Evolutionary conservation across 148 eudicot species (phyloP), one percentile per base, ranked within the genome.

Genomic region (Camellia japonica): DNA sequence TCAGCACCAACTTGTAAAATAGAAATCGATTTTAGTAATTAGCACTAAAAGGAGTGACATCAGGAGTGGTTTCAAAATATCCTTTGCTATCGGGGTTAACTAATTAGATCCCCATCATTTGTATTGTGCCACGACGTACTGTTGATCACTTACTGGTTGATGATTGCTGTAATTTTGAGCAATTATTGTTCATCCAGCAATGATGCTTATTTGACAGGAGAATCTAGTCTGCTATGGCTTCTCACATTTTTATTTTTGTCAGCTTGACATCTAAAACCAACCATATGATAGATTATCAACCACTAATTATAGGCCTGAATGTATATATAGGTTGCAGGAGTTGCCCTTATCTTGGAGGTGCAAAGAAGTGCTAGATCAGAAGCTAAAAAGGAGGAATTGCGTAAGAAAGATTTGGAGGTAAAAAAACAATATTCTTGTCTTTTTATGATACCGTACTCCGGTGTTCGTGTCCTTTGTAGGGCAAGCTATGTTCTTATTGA

Each of bases 291-390:
- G 14, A 81, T 81, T 30, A 49, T 71, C 47, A 38, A 30, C 20
- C 51, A 30, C 46, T 62, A 71, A 76, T 83, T 42, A 80, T 14
- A 63, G 38, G 44, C 71, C 4, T 18, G 58, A 78, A 74, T 70
- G 58, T 75, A 69, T 23, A 23, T 23, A 23, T 23, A 71, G n/a
- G n/a, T n/a, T n/a, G n/a, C n/a, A n/a, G 96, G 89, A 70, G 97
- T 86, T 72, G 92, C 93, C 73, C 83, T 95, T 56, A 79, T 93
- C 9, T 93, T 91, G 68, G 98, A 95, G 86, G 95, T 91, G 82
- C 97, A 95, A 78, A 93, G 98, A 84, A 95, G 85, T 87, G 61
- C 95, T 54, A 87, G 92, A 73, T 89, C 95, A 79, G 97, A 94
- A 80, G 98, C 97, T 65, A 93, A 82, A 85, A 95, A 92, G 81